phyloP scores from a whole-genome alignment of 2,329 filamentous ascomycete genomes.

The Talaromyces sp. region DNA sequence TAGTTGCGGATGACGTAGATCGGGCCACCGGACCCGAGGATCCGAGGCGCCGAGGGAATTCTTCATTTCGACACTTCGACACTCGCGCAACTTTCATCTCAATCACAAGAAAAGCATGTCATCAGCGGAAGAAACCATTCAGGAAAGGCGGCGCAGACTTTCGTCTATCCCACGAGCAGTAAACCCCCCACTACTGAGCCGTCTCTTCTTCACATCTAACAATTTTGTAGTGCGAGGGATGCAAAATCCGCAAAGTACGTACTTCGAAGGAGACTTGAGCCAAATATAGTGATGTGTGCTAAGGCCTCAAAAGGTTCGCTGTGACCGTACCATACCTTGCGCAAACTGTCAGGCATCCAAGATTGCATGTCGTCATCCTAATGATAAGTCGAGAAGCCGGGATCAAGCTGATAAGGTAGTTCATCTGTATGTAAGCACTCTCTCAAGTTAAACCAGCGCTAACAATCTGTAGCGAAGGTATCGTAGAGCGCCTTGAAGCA shows the following conservation, averaged over 20 bases:
- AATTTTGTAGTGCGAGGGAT: conserved; percentile 17
- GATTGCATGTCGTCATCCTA: not conserved
- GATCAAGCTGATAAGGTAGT: not conserved
- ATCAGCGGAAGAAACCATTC: conserved; percentile 32
- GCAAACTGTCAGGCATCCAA: not conserved
- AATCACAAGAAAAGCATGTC: conserved; percentile 4
- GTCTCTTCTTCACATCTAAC: not conserved
- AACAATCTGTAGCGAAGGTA: not conserved
- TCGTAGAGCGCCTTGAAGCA: not conserved
- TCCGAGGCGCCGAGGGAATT: too few species aligned
- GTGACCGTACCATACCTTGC: not conserved
- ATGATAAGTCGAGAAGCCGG: not conserved
- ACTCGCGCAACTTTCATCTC: too few species aligned
- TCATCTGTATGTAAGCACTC: not conserved
- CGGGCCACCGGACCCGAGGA: too few species aligned
- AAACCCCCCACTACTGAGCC: conserved; percentile 1
- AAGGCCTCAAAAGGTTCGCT: not conserved
- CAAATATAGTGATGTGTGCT: not conserved
- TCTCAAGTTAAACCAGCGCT: not conserved
- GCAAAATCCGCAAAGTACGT: conserved; percentile 17
- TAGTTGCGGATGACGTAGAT: too few species aligned
- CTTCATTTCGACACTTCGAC: too few species aligned
- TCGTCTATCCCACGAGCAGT: conserved; percentile 17
- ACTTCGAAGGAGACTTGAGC: not conserved
- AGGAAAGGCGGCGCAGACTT: conserved; percentile 11